These are phyloP conservation scores for Diutina ranongensis DNA, from an alignment of 1,139 yeast species.

Conservation along the genomic window DNA sequence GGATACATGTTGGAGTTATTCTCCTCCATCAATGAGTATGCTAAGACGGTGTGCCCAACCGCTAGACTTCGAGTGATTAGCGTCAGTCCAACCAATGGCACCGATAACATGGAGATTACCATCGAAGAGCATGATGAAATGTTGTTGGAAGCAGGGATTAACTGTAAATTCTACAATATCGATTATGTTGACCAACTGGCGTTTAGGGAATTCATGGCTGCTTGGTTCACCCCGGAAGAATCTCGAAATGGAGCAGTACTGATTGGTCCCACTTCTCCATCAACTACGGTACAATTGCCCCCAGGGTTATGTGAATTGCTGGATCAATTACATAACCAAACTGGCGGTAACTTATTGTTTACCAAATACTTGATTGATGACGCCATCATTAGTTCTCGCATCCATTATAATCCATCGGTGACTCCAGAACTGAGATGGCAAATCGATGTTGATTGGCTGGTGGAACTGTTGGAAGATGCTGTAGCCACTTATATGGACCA, in stretches of 20 bases:
- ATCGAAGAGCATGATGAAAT: background rate
- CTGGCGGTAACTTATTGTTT: background rate
- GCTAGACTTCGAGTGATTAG: slow-evolving; percentile 14
- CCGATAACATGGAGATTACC: slow-evolving; percentile 7
- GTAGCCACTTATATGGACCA: slow-evolving; percentile 10
- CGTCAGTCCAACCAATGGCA: slow-evolving; percentile 12
- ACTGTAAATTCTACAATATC: background rate
- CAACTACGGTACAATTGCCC: background rate
- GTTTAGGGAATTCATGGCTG: background rate
- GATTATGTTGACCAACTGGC: background rate
- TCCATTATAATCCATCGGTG: background rate
- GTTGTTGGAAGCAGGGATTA: background rate
- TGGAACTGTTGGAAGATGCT: slow-evolving; percentile 7
- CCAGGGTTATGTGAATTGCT: background rate
- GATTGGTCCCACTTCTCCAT: too few relatives aligned
- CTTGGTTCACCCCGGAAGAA: background rate
- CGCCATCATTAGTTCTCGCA: background rate
- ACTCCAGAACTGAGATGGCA: background rate
- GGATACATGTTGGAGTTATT: slow-evolving; percentile 20
- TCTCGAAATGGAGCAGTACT: too few relatives aligned
- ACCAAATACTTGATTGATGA: background rate
- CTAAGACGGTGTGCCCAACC: slow-evolving; percentile 11
- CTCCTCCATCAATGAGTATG: slow-evolving; percentile 8
- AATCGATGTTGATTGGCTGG: background rate
- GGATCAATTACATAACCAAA: background rate